Conservation (phyloP, 1,284 basidiomycete genomes). For the Wolfiporia cocos region DNA sequence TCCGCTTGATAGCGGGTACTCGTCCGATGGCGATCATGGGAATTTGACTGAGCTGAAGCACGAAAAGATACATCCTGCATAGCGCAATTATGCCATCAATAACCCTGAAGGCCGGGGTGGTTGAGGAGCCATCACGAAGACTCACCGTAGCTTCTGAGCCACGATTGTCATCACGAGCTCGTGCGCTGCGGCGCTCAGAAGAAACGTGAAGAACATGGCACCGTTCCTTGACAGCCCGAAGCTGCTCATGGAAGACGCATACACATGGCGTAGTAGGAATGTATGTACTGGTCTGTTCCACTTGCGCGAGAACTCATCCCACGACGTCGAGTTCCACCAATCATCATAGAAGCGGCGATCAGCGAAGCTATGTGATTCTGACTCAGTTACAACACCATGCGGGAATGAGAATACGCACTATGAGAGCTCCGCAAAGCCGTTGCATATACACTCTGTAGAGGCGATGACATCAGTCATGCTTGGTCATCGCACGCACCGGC, state of each 20-base stretch:
- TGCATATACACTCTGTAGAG: slow-evolving; percentile 83
- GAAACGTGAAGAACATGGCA: slow-evolving; percentile 91
- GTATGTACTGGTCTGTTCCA: slow-evolving; percentile 94
- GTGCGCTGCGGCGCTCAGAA: slow-evolving; percentile 84
- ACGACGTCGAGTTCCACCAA: slow-evolving; percentile 97
- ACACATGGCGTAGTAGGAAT: slow-evolving; percentile 94
- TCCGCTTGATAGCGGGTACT: slow-evolving; percentile 69
- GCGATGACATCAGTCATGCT: not conserved
- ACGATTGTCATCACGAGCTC: slow-evolving; percentile 97
- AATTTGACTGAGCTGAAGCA: slow-evolving; percentile 82
- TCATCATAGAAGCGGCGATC: slow-evolving; percentile 97
- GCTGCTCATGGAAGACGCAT: slow-evolving; percentile 78
- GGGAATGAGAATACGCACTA: slow-evolving; percentile 43
- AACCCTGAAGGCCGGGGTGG: no score
- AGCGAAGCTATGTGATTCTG: slow-evolving; percentile 59
- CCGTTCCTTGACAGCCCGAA: slow-evolving; percentile 69
- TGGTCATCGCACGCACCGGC: slow-evolving; percentile 5
- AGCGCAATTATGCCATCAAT: no score
- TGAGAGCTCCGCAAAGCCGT: slow-evolving; percentile 90
- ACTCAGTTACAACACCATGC: not conserved
- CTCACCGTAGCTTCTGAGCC: slow-evolving; percentile 80
- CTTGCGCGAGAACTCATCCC: slow-evolving; percentile 95
- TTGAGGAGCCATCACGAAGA: no score
- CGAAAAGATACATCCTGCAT: slow-evolving; percentile 71
- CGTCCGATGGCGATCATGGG: slow-evolving; percentile 86